Percentiles rank a stretch among this genome's conserved stretches.
Evolutionary conservation across 2,329 filamentous ascomycete genomes (phyloP).

Genomic region (Xylariaceae sp.): DNA sequence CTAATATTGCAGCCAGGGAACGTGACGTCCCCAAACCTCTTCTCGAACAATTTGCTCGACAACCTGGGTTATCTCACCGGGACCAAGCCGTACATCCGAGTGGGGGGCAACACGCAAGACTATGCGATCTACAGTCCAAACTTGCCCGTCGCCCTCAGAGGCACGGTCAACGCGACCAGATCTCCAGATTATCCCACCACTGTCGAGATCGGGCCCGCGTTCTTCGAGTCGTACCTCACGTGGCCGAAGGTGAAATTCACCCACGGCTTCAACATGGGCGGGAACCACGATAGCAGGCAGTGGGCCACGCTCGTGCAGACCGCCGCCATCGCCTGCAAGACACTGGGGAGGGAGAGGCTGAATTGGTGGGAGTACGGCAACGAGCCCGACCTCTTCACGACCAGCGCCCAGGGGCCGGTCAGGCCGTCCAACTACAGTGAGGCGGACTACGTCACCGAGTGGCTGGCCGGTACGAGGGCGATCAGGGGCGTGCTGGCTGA

Average conservation of each 20-base stretch:
- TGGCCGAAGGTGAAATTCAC: conserved; percentile 51
- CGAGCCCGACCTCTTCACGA: conserved; percentile 56
- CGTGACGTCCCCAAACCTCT: conserved; percentile 48
- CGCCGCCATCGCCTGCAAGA: conserved; percentile 51
- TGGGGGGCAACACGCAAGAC: conserved; percentile 65
- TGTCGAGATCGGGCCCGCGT: conserved; percentile 54
- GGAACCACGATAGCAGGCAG: conserved; percentile 42
- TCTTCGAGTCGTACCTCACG: conserved; percentile 57
- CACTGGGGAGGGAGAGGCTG: conserved; percentile 45
- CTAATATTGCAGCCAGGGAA: conserved; percentile 21
- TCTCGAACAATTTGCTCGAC: conserved; percentile 54
- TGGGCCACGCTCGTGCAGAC: conserved; percentile 49
- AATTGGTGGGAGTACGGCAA: conserved; percentile 60
- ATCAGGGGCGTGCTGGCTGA: conserved; percentile 42
- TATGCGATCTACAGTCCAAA: conserved; percentile 54
- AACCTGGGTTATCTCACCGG: conserved; percentile 51
- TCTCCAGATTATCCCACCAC: conserved; percentile 57
- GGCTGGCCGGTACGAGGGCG: conserved; percentile 47
- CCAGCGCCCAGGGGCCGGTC: conserved; percentile 45
- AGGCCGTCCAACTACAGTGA: conserved; percentile 51
- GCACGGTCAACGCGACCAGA: conserved; percentile 43
- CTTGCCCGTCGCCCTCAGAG: conserved; percentile 45
- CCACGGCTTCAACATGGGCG: conserved; percentile 57
- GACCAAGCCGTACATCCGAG: conserved; percentile 54
- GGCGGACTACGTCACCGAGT: conserved; percentile 49